phyloP scores from a whole-genome alignment of 352 stramenopile species.

The Globisporangium alternatum region DNA sequence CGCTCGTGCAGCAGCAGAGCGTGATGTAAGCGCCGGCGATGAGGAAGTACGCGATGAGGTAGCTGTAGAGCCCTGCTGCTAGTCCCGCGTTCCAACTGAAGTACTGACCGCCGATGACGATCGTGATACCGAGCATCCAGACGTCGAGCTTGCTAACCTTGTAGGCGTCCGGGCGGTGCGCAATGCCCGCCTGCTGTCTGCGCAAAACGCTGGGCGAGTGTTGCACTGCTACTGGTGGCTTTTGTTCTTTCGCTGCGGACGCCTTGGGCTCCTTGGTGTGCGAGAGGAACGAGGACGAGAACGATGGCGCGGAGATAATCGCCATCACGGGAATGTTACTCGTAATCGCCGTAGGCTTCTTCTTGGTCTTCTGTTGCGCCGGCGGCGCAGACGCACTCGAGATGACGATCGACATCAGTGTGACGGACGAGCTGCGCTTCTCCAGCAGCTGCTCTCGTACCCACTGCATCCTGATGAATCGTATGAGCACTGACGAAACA shows the following conservation, averaged over 20 bases:
- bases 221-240: not conserved
- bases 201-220: not conserved
- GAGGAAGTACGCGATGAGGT: conserved; percentile 21
- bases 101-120: conserved; percentile 34
- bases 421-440: not conserved
- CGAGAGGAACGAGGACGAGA: conserved; percentile 7
- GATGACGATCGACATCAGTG: conserved; percentile 3
- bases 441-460: not conserved
- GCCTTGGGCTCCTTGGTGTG: not conserved
- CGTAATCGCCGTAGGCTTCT: not conserved
- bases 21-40: conserved; percentile 22
- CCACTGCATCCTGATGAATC: not conserved
- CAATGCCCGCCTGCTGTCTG: conserved; percentile 6
- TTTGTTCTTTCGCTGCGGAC: not conserved
- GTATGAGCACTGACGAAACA: not conserved
- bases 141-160: conserved; percentile 33
- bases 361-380: not conserved
- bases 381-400: not conserved
- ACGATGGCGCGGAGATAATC: not conserved
- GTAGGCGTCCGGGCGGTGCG: conserved; percentile 36
- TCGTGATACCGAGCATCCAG: conserved; percentile 32
- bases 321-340: not conserved
- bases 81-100: conserved; percentile 33
- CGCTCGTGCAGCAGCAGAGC: conserved; percentile 29
- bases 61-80: conserved; percentile 19